Base-by-base conservation (phyloP, 352 stramenopile genomes). In the Phytophthora multivora region DNA sequence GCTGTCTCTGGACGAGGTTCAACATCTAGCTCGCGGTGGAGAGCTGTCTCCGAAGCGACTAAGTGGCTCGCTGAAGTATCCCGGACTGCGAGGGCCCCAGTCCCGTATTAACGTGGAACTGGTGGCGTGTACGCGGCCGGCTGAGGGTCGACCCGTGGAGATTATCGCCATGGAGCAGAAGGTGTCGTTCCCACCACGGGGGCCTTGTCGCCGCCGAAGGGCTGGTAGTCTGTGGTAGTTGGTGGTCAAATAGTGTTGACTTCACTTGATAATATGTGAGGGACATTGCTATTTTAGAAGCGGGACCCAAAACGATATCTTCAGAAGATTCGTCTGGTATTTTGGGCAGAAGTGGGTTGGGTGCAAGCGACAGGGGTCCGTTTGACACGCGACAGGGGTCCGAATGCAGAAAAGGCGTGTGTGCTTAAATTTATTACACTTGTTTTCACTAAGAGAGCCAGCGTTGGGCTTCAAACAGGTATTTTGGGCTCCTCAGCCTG, bases 251-350 rank as follows among this genome's bases (percentile, higher is more conserved):
- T 12, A 33, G 9, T 33, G 28, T 25, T 41, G 31, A 13, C 21
- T 19, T 50, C 46, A 26, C 42, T 15, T 59, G 31, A 60, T 52
- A n/a, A 52, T 41, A 4, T 60, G 21, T 52, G 41, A 45, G 8
- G 4, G 42, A 10, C 40, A 16, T 25, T 39, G 21, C 11, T 40
- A 1, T 12, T 23, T 47, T 16, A 39, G 33, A 38, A 5, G 38
- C 48, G 26, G 30, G 59, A 31, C 48, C 59, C 59, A 68, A 69
- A 63, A 52, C 21, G 45, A 63, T 63, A 69, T 69, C 52, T 63
- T 68, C 57, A 8, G 13, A n/a, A n/a, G n/a, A n/a, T n/a, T n/a
- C n/a, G n/a, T n/a, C n/a, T 15, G 3, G 40, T 63, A 45, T 57
- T 68, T 68, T 68, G 59, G 59, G 59, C 15, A 21, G 5, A 19